Percentiles rank a stretch among this genome's conserved stretches.
phyloP scores from a whole-genome alignment of 352 stramenopile genomes.

The Globisporangium mamillatum region DNA sequence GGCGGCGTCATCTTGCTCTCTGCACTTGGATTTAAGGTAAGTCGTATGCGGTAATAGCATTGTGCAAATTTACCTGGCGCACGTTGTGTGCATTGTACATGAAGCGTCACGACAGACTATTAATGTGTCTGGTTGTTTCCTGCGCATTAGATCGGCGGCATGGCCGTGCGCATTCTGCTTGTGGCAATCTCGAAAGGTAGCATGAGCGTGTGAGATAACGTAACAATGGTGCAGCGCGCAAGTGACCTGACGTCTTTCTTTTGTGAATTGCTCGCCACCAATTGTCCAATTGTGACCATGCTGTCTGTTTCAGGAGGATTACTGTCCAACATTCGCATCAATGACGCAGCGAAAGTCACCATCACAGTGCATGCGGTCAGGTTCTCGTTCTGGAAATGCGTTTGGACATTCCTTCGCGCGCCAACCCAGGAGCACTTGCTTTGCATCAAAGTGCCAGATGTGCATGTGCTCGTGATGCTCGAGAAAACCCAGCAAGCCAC shows the following conservation, averaged over 20 bases:
- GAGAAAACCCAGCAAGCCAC: not conserved
- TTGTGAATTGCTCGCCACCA: not conserved
- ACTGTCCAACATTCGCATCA: slow-evolving; percentile 44
- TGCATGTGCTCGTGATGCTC: slow-evolving; percentile 35
- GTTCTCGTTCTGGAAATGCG: slow-evolving; percentile 52
- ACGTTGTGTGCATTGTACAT: not conserved
- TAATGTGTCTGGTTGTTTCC: not conserved
- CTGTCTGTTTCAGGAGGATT: slow-evolving; percentile 31
- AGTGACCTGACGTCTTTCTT: not conserved
- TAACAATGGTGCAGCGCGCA: slow-evolving; percentile 21
- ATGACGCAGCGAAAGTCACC: slow-evolving; percentile 37
- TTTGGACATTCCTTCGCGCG: slow-evolving; percentile 50
- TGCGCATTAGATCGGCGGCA: slow-evolving; percentile 12
- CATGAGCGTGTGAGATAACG: not conserved
- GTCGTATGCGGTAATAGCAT: not conserved
- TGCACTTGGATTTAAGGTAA: slow-evolving; percentile 15
- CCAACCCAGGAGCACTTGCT: slow-evolving; percentile 43
- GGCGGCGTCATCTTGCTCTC: not conserved
- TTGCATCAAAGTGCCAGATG: slow-evolving; percentile 31
- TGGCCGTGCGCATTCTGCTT: slow-evolving; percentile 7
- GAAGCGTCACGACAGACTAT: not conserved
- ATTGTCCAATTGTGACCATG: not conserved
- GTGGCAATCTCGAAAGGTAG: slow-evolving; percentile 6
- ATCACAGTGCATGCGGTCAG: slow-evolving; percentile 33
- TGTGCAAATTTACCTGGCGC: not conserved